Conservation (phyloP, 257 asterid species). For the Ocimum tenuiflorum region DNA sequence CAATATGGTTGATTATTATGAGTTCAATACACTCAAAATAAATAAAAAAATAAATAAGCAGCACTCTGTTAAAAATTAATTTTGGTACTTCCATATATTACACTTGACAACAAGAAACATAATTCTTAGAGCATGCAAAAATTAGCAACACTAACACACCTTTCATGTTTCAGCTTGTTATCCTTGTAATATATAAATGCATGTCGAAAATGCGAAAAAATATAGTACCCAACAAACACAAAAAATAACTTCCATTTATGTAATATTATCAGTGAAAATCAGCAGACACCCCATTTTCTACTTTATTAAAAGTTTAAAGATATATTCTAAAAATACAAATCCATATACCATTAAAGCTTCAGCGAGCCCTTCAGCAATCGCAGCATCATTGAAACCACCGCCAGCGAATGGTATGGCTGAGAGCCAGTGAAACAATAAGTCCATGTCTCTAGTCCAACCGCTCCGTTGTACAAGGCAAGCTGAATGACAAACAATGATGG, state of each 20-base stretch:
- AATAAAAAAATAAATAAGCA: no score
- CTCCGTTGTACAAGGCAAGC: constrained; percentile 72
- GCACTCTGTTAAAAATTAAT: neutral
- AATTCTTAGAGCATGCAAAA: neutral
- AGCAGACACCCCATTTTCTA: neutral
- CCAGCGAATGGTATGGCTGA: constrained; percentile 73
- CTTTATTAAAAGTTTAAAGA: neutral
- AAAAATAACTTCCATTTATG: neutral
- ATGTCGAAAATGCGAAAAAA: neutral
- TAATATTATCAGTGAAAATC: neutral
- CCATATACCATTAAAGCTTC: constrained; percentile 73
- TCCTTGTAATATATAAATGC: neutral
- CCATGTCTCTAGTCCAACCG: constrained; percentile 89
- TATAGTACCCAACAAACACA: neutral
- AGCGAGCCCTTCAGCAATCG: constrained; percentile 91
- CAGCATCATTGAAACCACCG: constrained; percentile 91
- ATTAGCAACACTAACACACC: neutral
- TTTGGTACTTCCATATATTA: neutral
- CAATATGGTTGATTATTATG: neutral
- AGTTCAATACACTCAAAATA: neutral
- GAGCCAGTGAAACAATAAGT: constrained; percentile 81
- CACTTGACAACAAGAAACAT: neutral
- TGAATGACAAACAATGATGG: constrained; percentile 29
- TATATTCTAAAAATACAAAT: constrained; percentile 9
- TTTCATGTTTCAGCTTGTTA: neutral